Evolutionary conservation across 139 green algal genomes (phyloP).

Genomic region (Chlamydomonas eustigma): DNA sequence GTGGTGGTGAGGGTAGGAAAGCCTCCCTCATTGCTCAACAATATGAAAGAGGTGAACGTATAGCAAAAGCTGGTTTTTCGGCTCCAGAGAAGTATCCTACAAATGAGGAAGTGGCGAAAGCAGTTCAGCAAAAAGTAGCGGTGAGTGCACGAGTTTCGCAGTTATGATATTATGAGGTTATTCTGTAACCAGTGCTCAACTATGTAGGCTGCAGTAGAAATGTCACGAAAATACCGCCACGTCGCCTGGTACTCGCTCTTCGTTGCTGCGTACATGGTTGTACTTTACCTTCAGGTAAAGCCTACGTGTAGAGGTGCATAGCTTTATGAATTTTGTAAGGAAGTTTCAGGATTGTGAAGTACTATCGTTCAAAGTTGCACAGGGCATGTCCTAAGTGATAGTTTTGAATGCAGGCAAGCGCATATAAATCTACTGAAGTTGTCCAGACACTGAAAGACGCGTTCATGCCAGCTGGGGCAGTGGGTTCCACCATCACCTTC

Average conservation of each 20-base stretch:
- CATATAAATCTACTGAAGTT: slow-evolving; percentile 63
- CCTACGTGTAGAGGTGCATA: neutral
- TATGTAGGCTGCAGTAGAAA: slow-evolving; percentile 55
- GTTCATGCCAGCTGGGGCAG: slow-evolving; percentile 51
- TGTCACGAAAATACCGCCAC: slow-evolving; percentile 57
- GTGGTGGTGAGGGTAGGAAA: slow-evolving; percentile 9
- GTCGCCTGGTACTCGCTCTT: slow-evolving; percentile 66
- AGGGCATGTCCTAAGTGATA: neutral
- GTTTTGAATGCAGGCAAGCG: slow-evolving; percentile 41
- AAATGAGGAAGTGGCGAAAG: slow-evolving; percentile 58
- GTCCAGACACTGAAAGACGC: slow-evolving; percentile 58
- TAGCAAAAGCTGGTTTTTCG: slow-evolving; percentile 20
- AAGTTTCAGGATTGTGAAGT: neutral
- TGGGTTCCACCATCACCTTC: slow-evolving; percentile 43
- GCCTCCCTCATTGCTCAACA: slow-evolving; percentile 30
- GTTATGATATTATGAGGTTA: neutral
- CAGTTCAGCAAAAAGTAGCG: slow-evolving; percentile 59
- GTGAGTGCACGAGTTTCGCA: too few species aligned
- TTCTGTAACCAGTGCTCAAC: neutral
- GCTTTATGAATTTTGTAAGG: neutral
- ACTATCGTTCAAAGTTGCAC: neutral
- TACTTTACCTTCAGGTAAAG: slow-evolving; percentile 61
- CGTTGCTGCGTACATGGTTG: slow-evolving; percentile 62
- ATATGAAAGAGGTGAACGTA: slow-evolving; percentile 30
- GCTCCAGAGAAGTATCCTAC: slow-evolving; percentile 36